phyloP scores from a whole-genome alignment of 257 asterid species.

The Ilex aquifolium region DNA sequence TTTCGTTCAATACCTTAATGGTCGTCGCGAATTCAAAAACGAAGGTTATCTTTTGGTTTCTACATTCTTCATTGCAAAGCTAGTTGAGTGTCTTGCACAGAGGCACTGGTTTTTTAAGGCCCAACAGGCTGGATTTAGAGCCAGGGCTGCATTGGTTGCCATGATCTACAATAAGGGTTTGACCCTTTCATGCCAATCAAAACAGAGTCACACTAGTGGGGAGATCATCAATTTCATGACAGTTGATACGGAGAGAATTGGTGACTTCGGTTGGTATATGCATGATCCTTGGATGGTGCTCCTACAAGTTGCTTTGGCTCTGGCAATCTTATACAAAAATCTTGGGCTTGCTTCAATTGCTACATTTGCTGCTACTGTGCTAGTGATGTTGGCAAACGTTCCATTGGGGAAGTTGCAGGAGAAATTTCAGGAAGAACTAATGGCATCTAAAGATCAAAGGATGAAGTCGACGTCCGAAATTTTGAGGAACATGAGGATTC shows the following conservation, averaged over 20 bases:
- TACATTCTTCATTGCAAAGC: too few species aligned
- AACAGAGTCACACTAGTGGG: constrained; percentile 70
- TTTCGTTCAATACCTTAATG: too few species aligned
- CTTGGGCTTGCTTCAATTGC: constrained; percentile 76
- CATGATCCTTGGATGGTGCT: constrained; percentile 83
- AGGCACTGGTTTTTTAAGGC: too few species aligned
- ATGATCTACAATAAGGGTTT: constrained; percentile 64
- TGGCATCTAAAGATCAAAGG: constrained; percentile 78
- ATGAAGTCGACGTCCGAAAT: constrained; percentile 91
- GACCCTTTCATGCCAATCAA: constrained; percentile 63
- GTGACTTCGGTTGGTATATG: constrained; percentile 77
- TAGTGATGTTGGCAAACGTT: constrained; percentile 67
- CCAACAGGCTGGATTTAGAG: constrained; percentile 76
- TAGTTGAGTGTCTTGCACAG: too few species aligned
- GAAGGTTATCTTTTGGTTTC: too few species aligned
- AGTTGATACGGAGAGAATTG: constrained; percentile 80
- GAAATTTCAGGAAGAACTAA: too few species aligned
- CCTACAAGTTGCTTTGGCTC: constrained; percentile 57
- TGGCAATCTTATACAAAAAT: constrained; percentile 54
- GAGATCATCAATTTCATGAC: constrained; percentile 84
- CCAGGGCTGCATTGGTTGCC: constrained; percentile 76
- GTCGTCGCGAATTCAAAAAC: too few species aligned
- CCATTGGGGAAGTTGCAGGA: too few species aligned
- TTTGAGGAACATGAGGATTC: constrained; percentile 86
- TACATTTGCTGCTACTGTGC: constrained; percentile 45